A percentile compares a stretch with the other conserved stretches of the same genome.
phyloP scores from a whole-genome alignment of 192 early-diverging fungal genomes.

The Powellomyces hirtus region DNA sequence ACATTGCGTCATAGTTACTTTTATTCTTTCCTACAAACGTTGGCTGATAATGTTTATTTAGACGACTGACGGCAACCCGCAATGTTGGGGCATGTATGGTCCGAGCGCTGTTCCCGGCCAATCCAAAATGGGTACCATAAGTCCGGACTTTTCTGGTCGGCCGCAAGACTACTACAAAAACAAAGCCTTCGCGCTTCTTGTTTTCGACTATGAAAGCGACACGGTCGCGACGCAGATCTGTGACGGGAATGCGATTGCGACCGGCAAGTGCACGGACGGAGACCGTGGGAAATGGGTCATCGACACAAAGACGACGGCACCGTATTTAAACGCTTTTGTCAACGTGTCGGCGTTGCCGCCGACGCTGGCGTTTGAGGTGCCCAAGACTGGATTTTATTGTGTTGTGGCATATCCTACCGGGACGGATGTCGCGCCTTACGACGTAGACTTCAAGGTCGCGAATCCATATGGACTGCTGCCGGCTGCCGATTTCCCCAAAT shows the following conservation, averaged over 20 bases:
- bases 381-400: constrained; percentile 85
- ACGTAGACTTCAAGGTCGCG: constrained; percentile 61
- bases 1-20: not conserved
- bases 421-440: constrained; percentile 28
- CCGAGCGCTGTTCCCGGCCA: constrained; percentile 24
- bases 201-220: constrained; percentile 36
- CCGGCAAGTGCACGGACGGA: constrained; percentile 21
- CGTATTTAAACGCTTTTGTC: constrained; percentile 28
- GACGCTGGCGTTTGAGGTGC: not conserved
- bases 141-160: constrained; percentile 7
- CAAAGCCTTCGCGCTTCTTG: constrained; percentile 19
- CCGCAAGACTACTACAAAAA: not conserved
- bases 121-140: constrained; percentile 18
- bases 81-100: constrained; percentile 36
- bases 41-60: not conserved
- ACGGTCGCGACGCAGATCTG: constrained; percentile 15
- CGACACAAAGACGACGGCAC: not conserved
- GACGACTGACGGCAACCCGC: constrained; percentile 12
- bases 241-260: constrained; percentile 2
- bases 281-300: constrained; percentile 34
- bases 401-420: constrained; percentile 47
- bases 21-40: not conserved
- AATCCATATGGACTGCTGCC: constrained; percentile 85
- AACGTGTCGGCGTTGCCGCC: not conserved
- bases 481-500: constrained; percentile 84